Base-by-base conservation (phyloP, 2,329 filamentous ascomycete genomes). In the Graphilbum sp. region DNA sequence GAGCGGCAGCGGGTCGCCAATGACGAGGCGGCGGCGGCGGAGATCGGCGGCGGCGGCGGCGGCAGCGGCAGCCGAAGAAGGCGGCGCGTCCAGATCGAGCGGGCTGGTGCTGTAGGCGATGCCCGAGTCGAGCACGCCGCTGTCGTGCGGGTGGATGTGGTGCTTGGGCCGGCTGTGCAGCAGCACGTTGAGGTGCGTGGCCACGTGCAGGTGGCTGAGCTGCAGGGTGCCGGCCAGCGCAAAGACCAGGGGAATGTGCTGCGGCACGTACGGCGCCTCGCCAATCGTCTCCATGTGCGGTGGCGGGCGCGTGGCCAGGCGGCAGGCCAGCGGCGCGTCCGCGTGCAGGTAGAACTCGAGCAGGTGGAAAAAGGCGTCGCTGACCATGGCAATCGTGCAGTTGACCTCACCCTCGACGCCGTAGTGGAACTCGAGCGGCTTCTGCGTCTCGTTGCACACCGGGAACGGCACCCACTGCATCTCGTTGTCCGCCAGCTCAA, bases 271-370 rank as follows among this genome's bases (percentile, higher is more conserved):
- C 2, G 59, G 58, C 45, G 57, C 56, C 53, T 67, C 67, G 54
- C 67, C 69, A 8, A 74, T 55, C 25, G 67, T 58, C 50, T 72
- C 64, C 46, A 72, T 57, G 45, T 71, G 64, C 8, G 62, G 59
- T 12, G 67, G 54, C 0, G 88, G 88, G 8, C 79, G 76, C 0
- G 84, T 74, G 21, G 88, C 85, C 13, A 96, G 73, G 37, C 90
- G 87, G 59, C 90, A 98, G 39, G 85, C 77, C 36, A 96, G 68
- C 10, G 90, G 90, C 16, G 86, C 87, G 60, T 98, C 90, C 63
- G 81, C 86, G 67, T 96, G 90, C 56, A 96, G 79, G 68, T 96
- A 96, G 69, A 95, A 96, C 62, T 96, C 83, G 62, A 88, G 78
- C 37, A 88, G 71, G 60, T 90, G 83, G 66, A 85, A 90, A 66